Evolutionary conservation across 73 alveolate genomes (phyloP).

Genomic region (Blepharisma stoltei): DNA sequence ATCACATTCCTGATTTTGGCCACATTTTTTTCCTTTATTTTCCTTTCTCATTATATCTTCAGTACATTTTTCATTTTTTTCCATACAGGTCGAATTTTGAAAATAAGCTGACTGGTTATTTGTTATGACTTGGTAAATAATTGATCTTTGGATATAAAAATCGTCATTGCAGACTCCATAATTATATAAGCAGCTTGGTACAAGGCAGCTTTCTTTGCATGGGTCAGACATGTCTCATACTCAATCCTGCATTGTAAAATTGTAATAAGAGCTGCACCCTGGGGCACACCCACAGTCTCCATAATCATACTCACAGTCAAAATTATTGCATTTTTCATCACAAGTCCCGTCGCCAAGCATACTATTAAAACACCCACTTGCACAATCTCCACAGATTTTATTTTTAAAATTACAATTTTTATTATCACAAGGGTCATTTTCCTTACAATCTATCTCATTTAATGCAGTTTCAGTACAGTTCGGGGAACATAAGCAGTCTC

Average conservation of each 20-base stretch:
- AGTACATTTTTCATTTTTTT: not conserved
- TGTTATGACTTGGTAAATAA: not conserved
- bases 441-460: not conserved
- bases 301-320: not conserved
- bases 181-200: not conserved
- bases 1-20: not conserved
- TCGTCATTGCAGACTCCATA: not conserved
- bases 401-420: not conserved
- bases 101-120: not conserved
- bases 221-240: not conserved
- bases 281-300: conserved; percentile 15
- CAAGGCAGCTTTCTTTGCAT: conserved; percentile 8
- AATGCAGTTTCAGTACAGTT: not conserved
- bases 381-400: not conserved
- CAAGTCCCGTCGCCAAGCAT: conserved; percentile 27
- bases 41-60: not conserved
- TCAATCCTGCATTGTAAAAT: not conserved
- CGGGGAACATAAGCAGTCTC: not conserved
- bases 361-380: not conserved
- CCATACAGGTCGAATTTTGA: not conserved
- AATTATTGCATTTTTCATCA: not conserved
- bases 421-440: conserved; percentile 23
- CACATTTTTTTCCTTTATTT: not conserved
- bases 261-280: not conserved
- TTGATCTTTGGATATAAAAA: not conserved